Evolutionary conservation across 805 yeast genomes (phyloP).

Genomic region (Candida insectorum): DNA sequence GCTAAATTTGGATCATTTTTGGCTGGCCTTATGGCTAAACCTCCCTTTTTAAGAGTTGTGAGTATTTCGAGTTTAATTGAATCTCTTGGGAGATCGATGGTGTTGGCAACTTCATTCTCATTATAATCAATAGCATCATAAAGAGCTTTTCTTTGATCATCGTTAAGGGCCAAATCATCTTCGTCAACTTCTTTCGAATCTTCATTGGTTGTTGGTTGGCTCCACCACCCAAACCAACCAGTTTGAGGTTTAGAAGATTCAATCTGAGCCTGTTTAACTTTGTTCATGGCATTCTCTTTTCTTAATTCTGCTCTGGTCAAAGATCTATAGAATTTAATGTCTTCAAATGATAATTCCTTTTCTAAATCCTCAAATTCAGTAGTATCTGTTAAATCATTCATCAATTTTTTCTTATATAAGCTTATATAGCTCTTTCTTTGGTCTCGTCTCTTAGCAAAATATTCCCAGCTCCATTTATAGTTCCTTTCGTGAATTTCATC

Average conservation of each 20-base stretch:
- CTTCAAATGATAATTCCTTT: conserved; percentile 62
- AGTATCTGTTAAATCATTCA: conserved; percentile 20
- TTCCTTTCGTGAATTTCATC: conserved; percentile 80
- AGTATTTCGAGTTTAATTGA: conserved; percentile 63
- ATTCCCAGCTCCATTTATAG: conserved; percentile 86
- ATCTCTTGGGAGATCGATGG: conserved; percentile 70
- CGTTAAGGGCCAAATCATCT: conserved; percentile 51
- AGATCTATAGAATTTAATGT: conserved; percentile 80
- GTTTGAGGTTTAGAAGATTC: conserved; percentile 12
- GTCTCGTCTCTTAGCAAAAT: conserved; percentile 66
- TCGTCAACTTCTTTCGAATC: conserved; percentile 1
- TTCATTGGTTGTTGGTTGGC: conserved; percentile 10
- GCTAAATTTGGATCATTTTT: conserved; percentile 54
- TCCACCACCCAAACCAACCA: conserved; percentile 78
- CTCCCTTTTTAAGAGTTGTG: conserved; percentile 72
- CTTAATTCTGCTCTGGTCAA: conserved; percentile 66
- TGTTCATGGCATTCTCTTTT: conserved; percentile 42
- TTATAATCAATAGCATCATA: conserved; percentile 93
- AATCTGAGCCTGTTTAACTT: conserved; percentile 12
- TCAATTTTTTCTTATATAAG: conserved; percentile 63
- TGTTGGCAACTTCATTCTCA: conserved; percentile 49
- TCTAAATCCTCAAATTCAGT: conserved; percentile 53
- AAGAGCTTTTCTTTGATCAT: conserved; percentile 83
- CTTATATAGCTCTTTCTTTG: conserved; percentile 64
- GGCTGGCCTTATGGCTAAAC: conserved; percentile 54